Conservation (phyloP, 2,329 filamentous ascomycete species). For the Talaromyces atroroseus region DNA sequence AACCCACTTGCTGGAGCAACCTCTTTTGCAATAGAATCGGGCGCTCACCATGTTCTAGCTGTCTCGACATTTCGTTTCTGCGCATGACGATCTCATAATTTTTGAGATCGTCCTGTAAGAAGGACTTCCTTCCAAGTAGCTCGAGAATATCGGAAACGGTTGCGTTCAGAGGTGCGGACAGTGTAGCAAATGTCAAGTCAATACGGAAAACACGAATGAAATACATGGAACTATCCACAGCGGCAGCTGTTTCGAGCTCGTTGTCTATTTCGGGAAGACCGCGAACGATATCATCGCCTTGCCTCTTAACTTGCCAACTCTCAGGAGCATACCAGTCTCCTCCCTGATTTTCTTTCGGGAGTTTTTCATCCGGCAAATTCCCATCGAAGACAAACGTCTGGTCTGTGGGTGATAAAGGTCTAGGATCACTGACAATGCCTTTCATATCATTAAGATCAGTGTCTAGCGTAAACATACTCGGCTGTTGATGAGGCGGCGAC, state of each 20-base stretch:
- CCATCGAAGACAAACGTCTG: conserved; percentile 33
- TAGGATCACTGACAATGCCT: conserved; percentile 71
- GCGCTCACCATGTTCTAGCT: conserved; percentile 70
- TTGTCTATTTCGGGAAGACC: conserved; percentile 45
- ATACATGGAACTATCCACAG: conserved; percentile 71
- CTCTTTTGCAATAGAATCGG: conserved; percentile 89
- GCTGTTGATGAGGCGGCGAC: conserved; percentile 45
- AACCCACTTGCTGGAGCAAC: conserved; percentile 85
- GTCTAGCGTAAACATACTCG: conserved; percentile 70
- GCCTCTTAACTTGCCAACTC: conserved; percentile 85
- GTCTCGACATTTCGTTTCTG: conserved; percentile 82
- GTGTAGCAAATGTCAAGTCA: conserved; percentile 88
- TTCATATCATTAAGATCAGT: conserved; percentile 88
- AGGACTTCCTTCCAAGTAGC: conserved; percentile 92
- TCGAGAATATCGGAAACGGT: conserved; percentile 80
- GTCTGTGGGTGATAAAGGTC: conserved; percentile 65
- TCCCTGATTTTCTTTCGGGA: conserved; percentile 28
- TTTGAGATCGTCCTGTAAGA: conserved; percentile 79
- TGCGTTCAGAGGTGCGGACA: conserved; percentile 77
- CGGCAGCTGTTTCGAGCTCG: conserved; percentile 62
- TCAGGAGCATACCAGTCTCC: conserved; percentile 86
- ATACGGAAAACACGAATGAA: conserved; percentile 94
- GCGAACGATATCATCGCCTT: conserved; percentile 34
- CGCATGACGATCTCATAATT: conserved; percentile 95
- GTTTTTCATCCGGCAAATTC: conserved; percentile 24